Evolutionary conservation across 345 rosid genomes (phyloP).

Genomic region (Mangifera indica): DNA sequence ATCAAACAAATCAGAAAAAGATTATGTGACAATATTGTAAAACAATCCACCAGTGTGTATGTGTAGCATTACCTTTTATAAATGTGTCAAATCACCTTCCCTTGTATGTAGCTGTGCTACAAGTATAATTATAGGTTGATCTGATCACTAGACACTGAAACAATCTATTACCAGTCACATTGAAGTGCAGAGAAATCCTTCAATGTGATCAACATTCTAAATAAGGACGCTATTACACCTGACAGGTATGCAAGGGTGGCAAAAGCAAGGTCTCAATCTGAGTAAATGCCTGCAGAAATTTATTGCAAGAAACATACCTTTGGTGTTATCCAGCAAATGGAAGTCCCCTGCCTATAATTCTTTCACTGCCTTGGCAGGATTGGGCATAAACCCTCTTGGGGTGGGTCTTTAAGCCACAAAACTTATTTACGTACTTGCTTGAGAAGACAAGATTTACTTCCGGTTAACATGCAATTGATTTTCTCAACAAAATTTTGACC

Average conservation of each 20-base stretch:
- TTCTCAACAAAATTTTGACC: too few relatives aligned
- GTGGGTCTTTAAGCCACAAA: too few relatives aligned
- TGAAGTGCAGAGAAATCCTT: not conserved
- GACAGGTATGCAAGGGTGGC: not conserved
- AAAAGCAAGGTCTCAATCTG: not conserved
- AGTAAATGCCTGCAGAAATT: not conserved
- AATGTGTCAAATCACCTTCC: not conserved
- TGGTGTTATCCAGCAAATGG: too few relatives aligned
- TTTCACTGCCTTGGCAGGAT: too few relatives aligned
- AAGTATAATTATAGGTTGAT: not conserved
- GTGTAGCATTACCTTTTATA: not conserved
- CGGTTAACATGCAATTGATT: too few relatives aligned
- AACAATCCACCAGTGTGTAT: too few relatives aligned
- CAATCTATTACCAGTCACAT: not conserved
- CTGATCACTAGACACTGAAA: not conserved
- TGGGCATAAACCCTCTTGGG: too few relatives aligned
- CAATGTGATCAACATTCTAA: not conserved
- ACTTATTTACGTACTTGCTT: too few relatives aligned
- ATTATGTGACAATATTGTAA: too few relatives aligned
- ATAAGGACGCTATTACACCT: not conserved
- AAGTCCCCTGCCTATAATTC: too few relatives aligned
- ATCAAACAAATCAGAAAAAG: too few relatives aligned
- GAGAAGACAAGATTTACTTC: too few relatives aligned
- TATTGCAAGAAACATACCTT: not conserved
- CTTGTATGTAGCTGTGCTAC: not conserved